A percentile compares a stretch with the other conserved stretches of the same genome.
These are phyloP conservation scores for Malassezia pachydermatis DNA, from an alignment of 1,284 basidiomycete species.

Conservation along the genomic window DNA sequence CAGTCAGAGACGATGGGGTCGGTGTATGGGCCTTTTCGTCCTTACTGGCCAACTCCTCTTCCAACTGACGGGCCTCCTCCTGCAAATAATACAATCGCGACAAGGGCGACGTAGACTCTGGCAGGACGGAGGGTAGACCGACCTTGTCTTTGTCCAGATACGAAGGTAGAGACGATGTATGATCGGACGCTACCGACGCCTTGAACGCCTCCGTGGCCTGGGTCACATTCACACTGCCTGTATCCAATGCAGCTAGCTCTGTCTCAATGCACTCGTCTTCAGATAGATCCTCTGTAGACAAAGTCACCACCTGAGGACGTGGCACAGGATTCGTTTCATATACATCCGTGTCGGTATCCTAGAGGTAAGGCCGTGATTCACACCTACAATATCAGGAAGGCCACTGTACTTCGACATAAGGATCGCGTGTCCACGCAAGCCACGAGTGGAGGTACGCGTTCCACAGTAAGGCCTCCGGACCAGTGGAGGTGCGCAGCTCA, in stretches of 20 bases:
- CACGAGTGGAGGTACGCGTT: no score
- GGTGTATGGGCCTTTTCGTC: not conserved
- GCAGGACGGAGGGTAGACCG: not conserved
- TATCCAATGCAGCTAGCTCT: conserved; percentile 6
- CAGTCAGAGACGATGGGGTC: not conserved
- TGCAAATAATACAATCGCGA: conserved; percentile 11
- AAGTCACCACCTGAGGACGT: not conserved
- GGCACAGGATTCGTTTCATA: conserved; percentile 10
- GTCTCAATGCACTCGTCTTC: no score
- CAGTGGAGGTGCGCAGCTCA: no score
- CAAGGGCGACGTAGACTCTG: not conserved
- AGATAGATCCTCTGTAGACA: not conserved
- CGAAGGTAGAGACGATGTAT: not conserved
- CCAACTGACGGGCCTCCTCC: conserved; percentile 6
- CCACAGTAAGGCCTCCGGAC: no score
- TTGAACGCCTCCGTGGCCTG: conserved; percentile 1
- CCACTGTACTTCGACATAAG: conserved; percentile 22
- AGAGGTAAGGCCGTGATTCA: not conserved
- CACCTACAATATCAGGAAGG: conserved; percentile 21
- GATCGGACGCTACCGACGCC: not conserved
- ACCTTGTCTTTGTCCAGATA: not conserved
- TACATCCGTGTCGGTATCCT: conserved; percentile 20
- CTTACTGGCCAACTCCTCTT: not conserved
- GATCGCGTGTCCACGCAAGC: no score
- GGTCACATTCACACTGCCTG: not conserved